Evolutionary conservation across 108 stramenopile species (phyloP), one percentile per base, ranked within the genome.

Genomic region (Discostella stelligeroides): DNA sequence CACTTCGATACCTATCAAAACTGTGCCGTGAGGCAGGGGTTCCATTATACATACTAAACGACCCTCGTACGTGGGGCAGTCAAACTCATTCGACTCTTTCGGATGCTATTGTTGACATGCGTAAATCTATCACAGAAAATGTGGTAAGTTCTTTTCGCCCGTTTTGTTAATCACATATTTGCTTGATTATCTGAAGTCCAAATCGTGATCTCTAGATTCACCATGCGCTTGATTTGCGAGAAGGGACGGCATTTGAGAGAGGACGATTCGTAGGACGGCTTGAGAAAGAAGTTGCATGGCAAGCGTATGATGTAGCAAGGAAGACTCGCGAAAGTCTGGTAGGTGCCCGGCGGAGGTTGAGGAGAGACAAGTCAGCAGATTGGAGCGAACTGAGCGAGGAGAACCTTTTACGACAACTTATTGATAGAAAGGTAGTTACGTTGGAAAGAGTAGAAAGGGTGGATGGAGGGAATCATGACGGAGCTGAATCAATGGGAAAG

Each of bases 11-110:
- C 39, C 65, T 94, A 24, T 80, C 84, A 34, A 84, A 85, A 54
- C 29, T 70, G 0, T 94, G 93, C 47, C 79, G 84, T 38, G 86
- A 92, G 29, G 82, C 90, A 8, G 63, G 86, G 68, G 85, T 94
- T 1, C 93, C 93, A 7, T 70, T 94, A 10, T 94, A 82, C 62
- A 83, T 94, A 15, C 63, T 94, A 37, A 83, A 92, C 37, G 93
- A 94, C 80, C 90, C 92, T 13, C 67, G 92, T 24, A 76, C 70
- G 20, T 91, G 89, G 92, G 89, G 88, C 20, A 70, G 73, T 15
- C 85, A 87, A 37, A 89, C 88, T 13, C 86, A 90, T 59, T 59
- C 82, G 17, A 80, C 73, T 13, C 56, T 92, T 17, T 48, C 63
- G 39, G 82, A 86, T 43, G 92, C 89, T 12, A 42, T 90, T 13